phyloP scores from a whole-genome alignment of 2,329 filamentous ascomycete genomes.

The Phaeosphaeriaceae sp. region DNA sequence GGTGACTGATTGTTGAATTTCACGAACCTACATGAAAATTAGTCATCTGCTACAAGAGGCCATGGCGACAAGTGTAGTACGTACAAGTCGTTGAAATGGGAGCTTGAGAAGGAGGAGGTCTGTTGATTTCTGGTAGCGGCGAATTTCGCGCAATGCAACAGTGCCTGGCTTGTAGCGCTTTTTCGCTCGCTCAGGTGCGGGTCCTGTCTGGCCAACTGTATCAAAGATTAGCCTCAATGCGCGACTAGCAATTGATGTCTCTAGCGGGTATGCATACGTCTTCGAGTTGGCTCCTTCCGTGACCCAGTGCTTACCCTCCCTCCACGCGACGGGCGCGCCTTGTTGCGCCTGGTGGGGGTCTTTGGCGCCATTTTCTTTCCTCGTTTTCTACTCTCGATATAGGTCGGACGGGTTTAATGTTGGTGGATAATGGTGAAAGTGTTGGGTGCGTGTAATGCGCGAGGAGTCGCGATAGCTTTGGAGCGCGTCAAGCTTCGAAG shows the following conservation, averaged over 20 bases:
- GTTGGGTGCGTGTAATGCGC: conserved; percentile 15
- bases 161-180: conserved; percentile 66
- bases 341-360: conserved; percentile 33
- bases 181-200: conserved; percentile 42
- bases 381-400: no score
- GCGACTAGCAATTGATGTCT: not conserved
- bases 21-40: conserved; percentile 58
- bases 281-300: conserved; percentile 30
- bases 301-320: conserved; percentile 24
- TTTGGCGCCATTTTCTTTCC: conserved; percentile 26
- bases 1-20: conserved; percentile 76
- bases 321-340: conserved; percentile 42
- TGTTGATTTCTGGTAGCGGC: conserved; percentile 96
- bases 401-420: not conserved
- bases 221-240: conserved; percentile 8
- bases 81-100: conserved; percentile 90
- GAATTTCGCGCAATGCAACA: conserved; percentile 97
- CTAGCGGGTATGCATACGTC: conserved; percentile 24
- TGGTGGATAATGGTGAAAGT: not conserved
- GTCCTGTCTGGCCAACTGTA: conserved; percentile 40
- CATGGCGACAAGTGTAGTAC: conserved; percentile 9
- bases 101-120: conserved; percentile 97
- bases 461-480: conserved; percentile 3
- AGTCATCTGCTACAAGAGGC: conserved; percentile 62
- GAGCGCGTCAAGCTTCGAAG: not conserved